Conservation (phyloP, 176 grass and related monocot genomes). For the Saccharum spontaneum region DNA sequence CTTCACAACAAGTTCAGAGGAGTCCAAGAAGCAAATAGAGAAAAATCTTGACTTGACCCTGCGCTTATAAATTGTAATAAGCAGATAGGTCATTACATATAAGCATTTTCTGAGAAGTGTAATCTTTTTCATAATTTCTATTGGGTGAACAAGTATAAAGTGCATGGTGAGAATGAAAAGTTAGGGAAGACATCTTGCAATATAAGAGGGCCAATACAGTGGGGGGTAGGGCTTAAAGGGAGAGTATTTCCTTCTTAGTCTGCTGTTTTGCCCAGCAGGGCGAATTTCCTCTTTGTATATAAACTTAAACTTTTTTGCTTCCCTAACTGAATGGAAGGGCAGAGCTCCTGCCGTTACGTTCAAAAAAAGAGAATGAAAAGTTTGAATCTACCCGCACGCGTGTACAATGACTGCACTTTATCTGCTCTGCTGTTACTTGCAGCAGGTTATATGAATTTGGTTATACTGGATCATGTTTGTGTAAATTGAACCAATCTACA, state of each 20-base stretch:
- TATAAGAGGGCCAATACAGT: no score
- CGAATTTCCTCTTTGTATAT: no score
- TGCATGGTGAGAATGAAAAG: neutral
- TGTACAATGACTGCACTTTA: neutral
- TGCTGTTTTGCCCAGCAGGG: no score
- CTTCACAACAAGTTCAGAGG: slow-evolving; percentile 54
- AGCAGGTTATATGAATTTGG: neutral
- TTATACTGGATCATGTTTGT: neutral
- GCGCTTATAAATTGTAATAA: slow-evolving; percentile 52
- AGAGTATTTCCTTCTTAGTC: no score
- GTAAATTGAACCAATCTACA: neutral
- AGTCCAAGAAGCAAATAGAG: slow-evolving; percentile 30
- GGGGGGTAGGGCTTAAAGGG: no score
- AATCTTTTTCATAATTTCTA: neutral
- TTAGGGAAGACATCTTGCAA: no score
- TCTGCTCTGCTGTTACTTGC: neutral
- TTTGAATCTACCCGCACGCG: neutral
- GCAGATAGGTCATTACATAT: slow-evolving; percentile 23
- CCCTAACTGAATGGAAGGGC: no score
- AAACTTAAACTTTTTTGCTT: no score
- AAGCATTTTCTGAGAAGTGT: slow-evolving; percentile 25
- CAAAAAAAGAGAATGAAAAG: no score
- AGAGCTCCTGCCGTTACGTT: no score
- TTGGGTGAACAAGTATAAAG: neutral
- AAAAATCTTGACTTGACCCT: slow-evolving; percentile 70